Base-by-base conservation (phyloP, 768 basidiomycete species). In the Filobasidium wieringae region DNA sequence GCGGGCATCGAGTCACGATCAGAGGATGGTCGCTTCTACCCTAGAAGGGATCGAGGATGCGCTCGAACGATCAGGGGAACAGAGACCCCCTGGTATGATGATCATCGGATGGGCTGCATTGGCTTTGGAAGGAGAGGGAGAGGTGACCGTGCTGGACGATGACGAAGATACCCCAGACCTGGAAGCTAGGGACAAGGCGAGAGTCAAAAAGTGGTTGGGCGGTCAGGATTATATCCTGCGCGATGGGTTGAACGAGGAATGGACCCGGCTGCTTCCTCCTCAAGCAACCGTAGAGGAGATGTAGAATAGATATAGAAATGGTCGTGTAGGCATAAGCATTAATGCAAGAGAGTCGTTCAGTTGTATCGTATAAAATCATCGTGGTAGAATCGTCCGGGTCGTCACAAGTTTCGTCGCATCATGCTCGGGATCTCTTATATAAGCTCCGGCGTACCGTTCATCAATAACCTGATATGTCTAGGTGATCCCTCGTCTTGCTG, bases 51-150 rank as follows among this genome's bases (percentile, higher is more conserved):
- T 96, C 36, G 81, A 80, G 15, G 74, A 72, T 17, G 89, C 86
- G 1, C 70, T 96, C 70, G 83, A 84, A 56, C 81, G 79, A 60
- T 75, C 79, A 1, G 89, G 86, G 7, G 86, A 88, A 65, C 91
- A 97, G 72, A 76, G 92, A 33, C 90, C 92, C 17, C 95, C 95
- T 0, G 95, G 91, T 8, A 91, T 99, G 87, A 86, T 97, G 70
- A 79, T 96, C 30, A 79, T 99, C 64, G 95, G 95, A 1, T 99
- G 92, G 92, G 80, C 84, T 2, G 85, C 86, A 9, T 70, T 90
- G 61, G 83, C 86, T 36, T 74, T 97, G 43, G 84, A 86, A 72
- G 83, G 81, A 0, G 55, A 68, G 54, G 88, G 89, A 0, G 82
- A 89, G 63, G 78, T 85, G 24, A 77, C 76, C 9, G 80, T 92